Conservation (phyloP, 768 basidiomycete species). For the Mycena galericulata region DNA sequence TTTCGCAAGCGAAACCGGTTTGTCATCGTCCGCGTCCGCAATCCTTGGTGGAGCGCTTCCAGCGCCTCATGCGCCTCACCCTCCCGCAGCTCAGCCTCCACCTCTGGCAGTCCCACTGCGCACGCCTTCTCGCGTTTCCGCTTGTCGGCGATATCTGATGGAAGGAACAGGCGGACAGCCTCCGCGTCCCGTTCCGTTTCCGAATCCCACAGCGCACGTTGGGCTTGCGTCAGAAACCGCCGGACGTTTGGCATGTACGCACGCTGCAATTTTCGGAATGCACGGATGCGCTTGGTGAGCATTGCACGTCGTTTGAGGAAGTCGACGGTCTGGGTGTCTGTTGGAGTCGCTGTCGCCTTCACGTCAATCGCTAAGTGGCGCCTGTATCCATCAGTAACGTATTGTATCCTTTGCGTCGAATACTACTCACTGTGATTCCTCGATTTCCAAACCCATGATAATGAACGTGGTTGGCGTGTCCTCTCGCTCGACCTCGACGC, state of each 20-base stretch:
- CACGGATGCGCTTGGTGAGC: neutral
- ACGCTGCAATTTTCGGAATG: neutral
- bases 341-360: neutral
- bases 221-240: neutral
- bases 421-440: slow-evolving; percentile 1
- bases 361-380: slow-evolving; percentile 1
- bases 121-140: neutral
- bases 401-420: neutral
- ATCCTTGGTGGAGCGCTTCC: neutral
- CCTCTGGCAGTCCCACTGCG: neutral
- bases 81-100: slow-evolving; percentile 1
- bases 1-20: neutral
- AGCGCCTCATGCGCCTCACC: slow-evolving; percentile 1
- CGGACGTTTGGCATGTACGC: slow-evolving; percentile 8
- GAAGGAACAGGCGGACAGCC: slow-evolving; percentile 1
- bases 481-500: slow-evolving; percentile 8
- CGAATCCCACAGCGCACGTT: neutral
- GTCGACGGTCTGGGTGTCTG: neutral
- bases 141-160: neutral
- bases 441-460: slow-evolving; percentile 1
- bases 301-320: neutral
- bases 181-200: neutral
- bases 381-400: neutral
- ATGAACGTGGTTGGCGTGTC: slow-evolving; percentile 10
- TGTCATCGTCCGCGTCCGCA: neutral